Percentiles rank a stretch among this genome's conserved stretches.
Evolutionary conservation across 1,139 yeast species (phyloP).

Genomic region (Hemisphaericaspora xylofermentans): DNA sequence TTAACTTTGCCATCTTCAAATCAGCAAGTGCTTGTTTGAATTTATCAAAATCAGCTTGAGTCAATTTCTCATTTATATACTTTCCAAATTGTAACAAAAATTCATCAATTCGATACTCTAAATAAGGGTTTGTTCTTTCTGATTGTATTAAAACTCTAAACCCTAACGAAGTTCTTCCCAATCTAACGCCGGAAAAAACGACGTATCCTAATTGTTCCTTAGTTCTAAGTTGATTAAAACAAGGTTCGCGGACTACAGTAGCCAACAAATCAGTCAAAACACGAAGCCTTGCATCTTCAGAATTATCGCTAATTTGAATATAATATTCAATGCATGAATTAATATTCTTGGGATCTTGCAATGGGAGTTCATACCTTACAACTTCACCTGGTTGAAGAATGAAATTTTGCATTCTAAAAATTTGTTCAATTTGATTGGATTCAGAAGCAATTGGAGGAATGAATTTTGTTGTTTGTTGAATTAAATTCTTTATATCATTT

Average conservation of each 20-base stretch:
- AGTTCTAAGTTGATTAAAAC: conserved; percentile 85
- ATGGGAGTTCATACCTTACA: conserved; percentile 49
- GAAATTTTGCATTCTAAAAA: conserved; percentile 29
- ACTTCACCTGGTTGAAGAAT: conserved; percentile 44
- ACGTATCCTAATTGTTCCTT: conserved; percentile 86
- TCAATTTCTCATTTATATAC: conserved; percentile 38
- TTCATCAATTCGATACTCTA: conserved; percentile 73
- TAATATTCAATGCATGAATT: conserved; percentile 85
- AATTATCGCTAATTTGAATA: conserved; percentile 60
- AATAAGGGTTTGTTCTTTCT: conserved; percentile 70
- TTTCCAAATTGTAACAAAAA: conserved; percentile 49
- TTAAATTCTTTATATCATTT: conserved; percentile 20
- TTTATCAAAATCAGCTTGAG: conserved; percentile 62
- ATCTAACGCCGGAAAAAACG: conserved; percentile 74
- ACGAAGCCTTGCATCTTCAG: conserved; percentile 27
- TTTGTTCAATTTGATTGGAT: conserved; percentile 30
- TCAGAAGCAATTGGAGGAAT: conserved; percentile 40
- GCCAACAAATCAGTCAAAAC: conserved; percentile 65
- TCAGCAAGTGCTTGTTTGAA: conserved; percentile 69
- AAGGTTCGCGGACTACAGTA: conserved; percentile 79
- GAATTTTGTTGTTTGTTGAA: conserved; percentile 20
- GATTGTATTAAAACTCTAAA: conserved; percentile 82
- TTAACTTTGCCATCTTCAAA: conserved; percentile 67
- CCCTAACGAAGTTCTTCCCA: conserved; percentile 73
- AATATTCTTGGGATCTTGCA: conserved; percentile 68